Evolutionary conservation across 192 early-diverging fungal genomes (phyloP).

Genomic region (Helicostylum pulchrum): DNA sequence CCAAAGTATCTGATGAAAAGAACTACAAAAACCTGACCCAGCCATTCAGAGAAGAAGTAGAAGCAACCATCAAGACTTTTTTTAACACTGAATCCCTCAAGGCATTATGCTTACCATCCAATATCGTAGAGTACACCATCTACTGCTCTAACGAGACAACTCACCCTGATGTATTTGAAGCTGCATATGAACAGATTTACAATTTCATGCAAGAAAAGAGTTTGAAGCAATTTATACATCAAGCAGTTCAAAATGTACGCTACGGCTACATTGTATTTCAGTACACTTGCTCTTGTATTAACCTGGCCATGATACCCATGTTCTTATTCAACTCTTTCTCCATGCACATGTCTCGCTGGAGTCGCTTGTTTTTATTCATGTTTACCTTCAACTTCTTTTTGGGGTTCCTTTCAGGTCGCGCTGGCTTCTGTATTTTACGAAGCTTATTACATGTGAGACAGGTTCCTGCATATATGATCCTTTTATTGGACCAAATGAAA

Average conservation of each 20-base stretch:
- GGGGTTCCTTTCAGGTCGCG: constrained; percentile 12
- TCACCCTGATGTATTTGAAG: constrained; percentile 16
- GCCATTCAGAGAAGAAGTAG: constrained; percentile 28
- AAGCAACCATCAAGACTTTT: constrained; percentile 24
- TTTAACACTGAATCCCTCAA: constrained; percentile 24
- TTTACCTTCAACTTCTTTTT: constrained; percentile 16
- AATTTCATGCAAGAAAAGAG: constrained; percentile 17
- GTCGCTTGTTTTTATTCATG: constrained; percentile 7
- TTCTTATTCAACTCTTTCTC: constrained; percentile 15
- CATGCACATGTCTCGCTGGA: constrained; percentile 19
- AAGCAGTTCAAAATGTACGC: constrained; percentile 25
- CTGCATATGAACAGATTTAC: constrained; percentile 9
- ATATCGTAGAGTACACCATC: constrained; percentile 13
- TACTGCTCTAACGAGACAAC: constrained; percentile 17
- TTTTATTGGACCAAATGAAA: constrained; percentile 5
- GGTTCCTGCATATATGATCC: constrained; percentile 7
- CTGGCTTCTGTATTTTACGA: constrained; percentile 22
- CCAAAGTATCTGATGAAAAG: no score
- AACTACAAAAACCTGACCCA: not conserved
- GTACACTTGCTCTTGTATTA: constrained; percentile 12
- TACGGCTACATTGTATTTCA: constrained; percentile 18
- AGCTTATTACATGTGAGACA: constrained; percentile 10
- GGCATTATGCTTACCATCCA: constrained; percentile 15
- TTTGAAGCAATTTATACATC: constrained; percentile 23
- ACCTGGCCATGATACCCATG: constrained; percentile 14